phyloP scores from a whole-genome alignment of 228 moss, liverwort and hornwort species.

The Sphagnum fallax region DNA sequence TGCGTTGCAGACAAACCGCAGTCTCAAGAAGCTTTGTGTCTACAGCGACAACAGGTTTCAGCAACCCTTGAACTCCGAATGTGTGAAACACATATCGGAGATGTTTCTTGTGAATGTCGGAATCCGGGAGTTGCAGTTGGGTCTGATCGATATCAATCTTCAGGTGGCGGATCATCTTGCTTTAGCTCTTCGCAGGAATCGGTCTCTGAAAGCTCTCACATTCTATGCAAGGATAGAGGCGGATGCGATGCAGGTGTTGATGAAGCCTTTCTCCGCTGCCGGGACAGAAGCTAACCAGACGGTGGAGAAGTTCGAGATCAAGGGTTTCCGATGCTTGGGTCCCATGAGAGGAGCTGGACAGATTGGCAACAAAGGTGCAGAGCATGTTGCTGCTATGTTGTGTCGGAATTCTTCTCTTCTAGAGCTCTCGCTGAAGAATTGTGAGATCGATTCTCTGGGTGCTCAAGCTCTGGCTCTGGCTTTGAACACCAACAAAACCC shows the following conservation, averaged over 20 bases:
- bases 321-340: constrained; percentile 42
- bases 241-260: constrained; percentile 37
- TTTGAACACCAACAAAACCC: constrained; percentile 21
- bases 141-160: constrained; percentile 32
- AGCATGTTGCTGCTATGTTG: constrained; percentile 34
- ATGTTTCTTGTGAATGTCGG: constrained; percentile 52
- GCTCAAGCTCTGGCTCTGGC: constrained; percentile 46
- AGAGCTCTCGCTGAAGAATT: constrained; percentile 42
- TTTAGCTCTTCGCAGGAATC: constrained; percentile 42
- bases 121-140: constrained; percentile 43
- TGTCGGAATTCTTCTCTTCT: constrained; percentile 31
- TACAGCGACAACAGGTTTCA: constrained; percentile 60
- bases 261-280: constrained; percentile 33
- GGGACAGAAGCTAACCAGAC: constrained; percentile 44
- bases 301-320: constrained; percentile 39
- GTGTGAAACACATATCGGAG: constrained; percentile 56
- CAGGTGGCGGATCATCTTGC: constrained; percentile 53
- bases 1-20: constrained; percentile 43
- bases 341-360: constrained; percentile 29
- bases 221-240: constrained; percentile 45
- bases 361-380: constrained; percentile 55
- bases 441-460: constrained; percentile 43
- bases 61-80: constrained; percentile 50
- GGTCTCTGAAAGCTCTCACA: constrained; percentile 26
- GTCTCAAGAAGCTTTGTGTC: constrained; percentile 37